These are phyloP conservation scores for Exophiala viscosa DNA, from an alignment of 2,329 filamentous ascomycete genomes.

Conservation along the genomic window DNA sequence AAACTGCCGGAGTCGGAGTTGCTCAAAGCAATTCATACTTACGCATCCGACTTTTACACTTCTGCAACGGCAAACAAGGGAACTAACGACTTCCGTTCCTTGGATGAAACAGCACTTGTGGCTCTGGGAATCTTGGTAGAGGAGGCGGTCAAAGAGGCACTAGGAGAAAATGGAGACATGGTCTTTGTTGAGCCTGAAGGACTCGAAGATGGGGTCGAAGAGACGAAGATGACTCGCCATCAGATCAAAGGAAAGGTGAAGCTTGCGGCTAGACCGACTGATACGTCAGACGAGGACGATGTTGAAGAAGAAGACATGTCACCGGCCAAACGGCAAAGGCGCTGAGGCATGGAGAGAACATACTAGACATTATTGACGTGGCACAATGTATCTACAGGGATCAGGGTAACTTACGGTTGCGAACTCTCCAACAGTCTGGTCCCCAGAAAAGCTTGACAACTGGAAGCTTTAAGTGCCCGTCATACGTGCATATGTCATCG, in stretches of 20 bases:
- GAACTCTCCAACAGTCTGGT: background rate
- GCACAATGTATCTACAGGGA: background rate
- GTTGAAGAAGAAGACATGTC: conserved; percentile 15
- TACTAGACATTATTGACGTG: background rate
- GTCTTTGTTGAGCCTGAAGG: conserved; percentile 52
- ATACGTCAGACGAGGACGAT: conserved; percentile 13
- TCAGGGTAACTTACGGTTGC: background rate
- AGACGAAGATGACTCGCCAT: conserved; percentile 19
- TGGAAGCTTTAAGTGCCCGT: conserved; percentile 7
- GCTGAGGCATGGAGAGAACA: conserved; percentile 3
- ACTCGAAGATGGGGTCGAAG: conserved; percentile 16
- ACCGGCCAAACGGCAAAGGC: conserved; percentile 18
- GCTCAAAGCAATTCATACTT: conserved; percentile 55
- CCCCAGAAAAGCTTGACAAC: conserved; percentile 6
- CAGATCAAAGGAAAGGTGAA: conserved; percentile 26
- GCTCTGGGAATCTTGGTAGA: conserved; percentile 60
- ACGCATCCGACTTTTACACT: conserved; percentile 55
- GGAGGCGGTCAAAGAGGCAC: conserved; percentile 49
- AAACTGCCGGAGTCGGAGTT: conserved; percentile 55
- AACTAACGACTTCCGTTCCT: conserved; percentile 45
- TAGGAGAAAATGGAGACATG: conserved; percentile 58
- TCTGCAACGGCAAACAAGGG: conserved; percentile 34
- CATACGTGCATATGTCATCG: background rate
- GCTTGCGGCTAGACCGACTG: background rate
- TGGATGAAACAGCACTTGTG: conserved; percentile 62